Base-by-base conservation (phyloP, 2,329 filamentous ascomycete genomes). In the Plectosphaerella sp. region DNA sequence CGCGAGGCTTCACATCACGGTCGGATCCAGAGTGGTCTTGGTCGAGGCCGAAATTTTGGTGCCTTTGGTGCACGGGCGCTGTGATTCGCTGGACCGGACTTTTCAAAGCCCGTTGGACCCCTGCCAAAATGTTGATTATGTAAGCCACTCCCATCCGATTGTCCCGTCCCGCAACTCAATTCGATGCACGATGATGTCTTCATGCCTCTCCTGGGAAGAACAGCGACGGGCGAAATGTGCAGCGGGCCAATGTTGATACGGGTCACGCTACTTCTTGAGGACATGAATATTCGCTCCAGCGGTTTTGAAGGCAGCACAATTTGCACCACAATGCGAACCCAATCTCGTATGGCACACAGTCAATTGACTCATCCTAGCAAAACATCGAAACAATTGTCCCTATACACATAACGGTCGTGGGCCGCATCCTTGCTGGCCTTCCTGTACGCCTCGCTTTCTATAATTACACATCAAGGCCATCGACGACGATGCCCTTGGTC, bases 401-500 rank as follows among this genome's bases (percentile, higher is more conserved):
- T 6, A 25, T 41, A 28, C 35, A 37, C 47, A 37, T 48, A 16
- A 37, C 15, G 20, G 39, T 42, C 35, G 33, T 24, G 12, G 47
- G n/a, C 41, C 41, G 41, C 41, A 9, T 16, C 41, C 18, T 18
- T 16, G 41, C 41, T 18, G 41, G 41, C 41, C 41, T 18, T 43
- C 41, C 41, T 49, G 20, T 43, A 42, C 48, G 48, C 48, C 48
- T 43, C 39, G 39, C 39, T 45, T n/a, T 33, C 48, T 33, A 49
- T 54, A 37, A 37, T 59, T 83, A 93, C 69, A 94, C 88, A 73
- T 94, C 89, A 68, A 92, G 84, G 58, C 88, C 88, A 68, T 93
- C 88, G 61, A 93, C 87, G 61, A 91, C 89, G 67, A 89, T 77
- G 61, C 89, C 89, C 84, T 92, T 93, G 69, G 82, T 82, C 91